Evolutionary conservation across 192 early-diverging fungal species (phyloP).

Genomic region (Chytriomyces confervae): DNA sequence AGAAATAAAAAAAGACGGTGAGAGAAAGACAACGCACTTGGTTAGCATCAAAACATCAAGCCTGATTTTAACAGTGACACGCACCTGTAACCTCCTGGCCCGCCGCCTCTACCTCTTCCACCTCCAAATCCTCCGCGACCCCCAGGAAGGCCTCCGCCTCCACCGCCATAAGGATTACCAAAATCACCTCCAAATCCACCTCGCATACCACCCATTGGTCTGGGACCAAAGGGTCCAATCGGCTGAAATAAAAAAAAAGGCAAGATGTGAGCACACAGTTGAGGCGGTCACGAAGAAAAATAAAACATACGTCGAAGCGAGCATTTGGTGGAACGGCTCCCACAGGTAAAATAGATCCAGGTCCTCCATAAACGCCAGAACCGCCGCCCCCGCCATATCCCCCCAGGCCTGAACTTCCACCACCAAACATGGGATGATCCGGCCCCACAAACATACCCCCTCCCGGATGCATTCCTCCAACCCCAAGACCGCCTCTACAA

Average conservation of each 20-base stretch:
- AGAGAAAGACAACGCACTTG: no score
- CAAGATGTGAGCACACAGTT: neutral
- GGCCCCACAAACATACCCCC: conserved; percentile 90
- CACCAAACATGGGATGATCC: conserved; percentile 86
- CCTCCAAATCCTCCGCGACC: conserved; percentile 21
- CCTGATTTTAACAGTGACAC: neutral
- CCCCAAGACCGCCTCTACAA: conserved; percentile 15
- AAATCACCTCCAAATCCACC: conserved; percentile 37
- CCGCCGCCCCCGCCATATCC: conserved; percentile 47
- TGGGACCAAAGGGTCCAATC: conserved; percentile 76
- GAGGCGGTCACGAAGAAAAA: neutral
- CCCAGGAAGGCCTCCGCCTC: conserved; percentile 29
- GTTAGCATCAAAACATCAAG: no score
- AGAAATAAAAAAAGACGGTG: neutral
- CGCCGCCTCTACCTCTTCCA: conserved; percentile 34
- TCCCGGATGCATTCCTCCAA: conserved; percentile 60
- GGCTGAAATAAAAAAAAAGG: conserved; percentile 49
- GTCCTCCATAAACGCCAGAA: conserved; percentile 51
- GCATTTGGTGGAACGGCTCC: conserved; percentile 72
- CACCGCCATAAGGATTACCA: conserved; percentile 54
- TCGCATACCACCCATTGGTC: conserved; percentile 40
- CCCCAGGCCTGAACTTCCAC: conserved; percentile 50
- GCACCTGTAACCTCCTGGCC: conserved; percentile 42
- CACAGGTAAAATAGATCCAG: conserved; percentile 53
- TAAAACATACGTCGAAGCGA: conserved; percentile 70